Conservation (phyloP, 2,329 filamentous ascomycete genomes). For the Huntiella savannae region DNA sequence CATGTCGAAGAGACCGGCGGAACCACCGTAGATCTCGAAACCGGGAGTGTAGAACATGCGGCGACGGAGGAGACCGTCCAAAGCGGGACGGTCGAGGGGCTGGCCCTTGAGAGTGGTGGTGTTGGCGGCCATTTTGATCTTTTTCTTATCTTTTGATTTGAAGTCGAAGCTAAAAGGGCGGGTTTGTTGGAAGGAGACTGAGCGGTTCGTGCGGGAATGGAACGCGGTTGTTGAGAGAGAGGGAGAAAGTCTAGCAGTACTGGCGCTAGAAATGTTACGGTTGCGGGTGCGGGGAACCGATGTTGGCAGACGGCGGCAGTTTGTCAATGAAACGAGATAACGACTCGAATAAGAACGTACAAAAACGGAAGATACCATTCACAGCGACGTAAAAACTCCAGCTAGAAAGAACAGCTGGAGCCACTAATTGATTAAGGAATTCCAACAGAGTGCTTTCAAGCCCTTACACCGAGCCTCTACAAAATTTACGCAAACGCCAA, state of each 20-base stretch:
- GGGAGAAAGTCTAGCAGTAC: too few relatives aligned
- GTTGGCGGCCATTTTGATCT: slow-evolving; percentile 26
- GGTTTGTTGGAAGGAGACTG: background rate
- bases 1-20: slow-evolving; percentile 82
- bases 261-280: too few relatives aligned
- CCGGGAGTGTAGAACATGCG: slow-evolving; percentile 88
- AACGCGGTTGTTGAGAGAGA: too few relatives aligned
- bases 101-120: slow-evolving; percentile 73
- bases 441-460: too few relatives aligned
- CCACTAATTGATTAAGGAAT: background rate
- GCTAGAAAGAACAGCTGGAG: slow-evolving; percentile 5
- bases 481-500: background rate
- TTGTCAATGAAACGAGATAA: slow-evolving; percentile 1
- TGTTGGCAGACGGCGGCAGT: background rate
- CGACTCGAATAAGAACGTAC: slow-evolving; percentile 1
- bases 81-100: slow-evolving; percentile 61
- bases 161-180: background rate
- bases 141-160: slow-evolving; percentile 8
- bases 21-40: slow-evolving; percentile 88
- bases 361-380: slow-evolving; percentile 5
- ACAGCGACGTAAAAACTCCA: slow-evolving; percentile 4
- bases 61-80: slow-evolving; percentile 74
- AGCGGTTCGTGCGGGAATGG: background rate
- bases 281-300: background rate
- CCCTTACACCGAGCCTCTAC: background rate